These are phyloP conservation scores for Aspergillus sp. DNA, from an alignment of 2,329 filamentous ascomycete species.

Conservation along the genomic window DNA sequence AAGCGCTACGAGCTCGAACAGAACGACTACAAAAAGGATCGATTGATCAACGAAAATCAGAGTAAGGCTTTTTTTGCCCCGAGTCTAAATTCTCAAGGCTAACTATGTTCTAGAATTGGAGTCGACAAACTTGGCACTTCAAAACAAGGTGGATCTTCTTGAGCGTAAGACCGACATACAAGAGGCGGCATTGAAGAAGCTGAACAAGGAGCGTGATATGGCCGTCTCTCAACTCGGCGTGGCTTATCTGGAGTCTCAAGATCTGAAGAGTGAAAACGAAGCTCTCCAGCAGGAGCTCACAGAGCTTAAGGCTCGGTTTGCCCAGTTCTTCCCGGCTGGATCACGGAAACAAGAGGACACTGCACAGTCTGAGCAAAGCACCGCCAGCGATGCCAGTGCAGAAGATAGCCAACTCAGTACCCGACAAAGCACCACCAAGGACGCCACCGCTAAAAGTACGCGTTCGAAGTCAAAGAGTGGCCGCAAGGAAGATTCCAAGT, in stretches of 20 bases:
- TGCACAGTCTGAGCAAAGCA: slow-evolving; percentile 25
- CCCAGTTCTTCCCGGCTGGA: slow-evolving; percentile 22
- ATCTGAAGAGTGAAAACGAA: slow-evolving; percentile 43
- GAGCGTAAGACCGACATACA: slow-evolving; percentile 56
- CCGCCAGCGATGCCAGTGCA: slow-evolving; percentile 24
- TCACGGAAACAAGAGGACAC: slow-evolving; percentile 30
- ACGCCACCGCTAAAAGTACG: slow-evolving; percentile 29
- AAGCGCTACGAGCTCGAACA: slow-evolving; percentile 45
- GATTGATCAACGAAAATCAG: slow-evolving; percentile 36
- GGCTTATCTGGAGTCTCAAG: slow-evolving; percentile 54
- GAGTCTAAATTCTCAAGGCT: slow-evolving; percentile 15
- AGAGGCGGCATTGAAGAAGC: slow-evolving; percentile 54
- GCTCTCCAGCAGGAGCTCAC: slow-evolving; percentile 37
- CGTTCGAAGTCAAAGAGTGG: slow-evolving; percentile 26
- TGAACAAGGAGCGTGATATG: slow-evolving; percentile 58
- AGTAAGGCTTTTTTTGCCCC: slow-evolving; percentile 28
- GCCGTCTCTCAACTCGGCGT: slow-evolving; percentile 58
- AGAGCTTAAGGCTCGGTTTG: slow-evolving; percentile 38
- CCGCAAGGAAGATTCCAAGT: slow-evolving; percentile 29
- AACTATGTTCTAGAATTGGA: slow-evolving; percentile 45
- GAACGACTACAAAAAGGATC: slow-evolving; percentile 38
- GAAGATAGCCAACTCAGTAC: slow-evolving; percentile 35
- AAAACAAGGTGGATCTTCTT: slow-evolving; percentile 55
- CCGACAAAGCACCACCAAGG: slow-evolving; percentile 30
- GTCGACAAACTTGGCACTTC: slow-evolving; percentile 53